Evolutionary conservation across 805 yeast species (phyloP), one percentile per base, ranked within the genome.

Genomic region (Candida chauliodis): DNA sequence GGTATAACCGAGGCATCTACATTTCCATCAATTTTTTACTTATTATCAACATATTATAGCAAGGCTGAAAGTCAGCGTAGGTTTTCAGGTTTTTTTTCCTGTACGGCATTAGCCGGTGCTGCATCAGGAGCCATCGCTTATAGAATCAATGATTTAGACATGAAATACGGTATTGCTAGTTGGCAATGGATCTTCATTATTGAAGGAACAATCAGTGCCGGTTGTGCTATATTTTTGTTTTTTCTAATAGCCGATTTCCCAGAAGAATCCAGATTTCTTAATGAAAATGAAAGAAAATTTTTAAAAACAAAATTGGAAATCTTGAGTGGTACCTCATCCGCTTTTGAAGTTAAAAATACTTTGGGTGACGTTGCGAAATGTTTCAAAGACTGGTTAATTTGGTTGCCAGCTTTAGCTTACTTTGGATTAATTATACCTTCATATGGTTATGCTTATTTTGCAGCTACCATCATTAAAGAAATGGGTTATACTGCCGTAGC

Each of bases 21-120:
- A 50, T 83, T 82, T 63, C 90, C 90, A 1, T 82, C 86, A 15
- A 77, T 84, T 47, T 84, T 84, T 56, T 84, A 81, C 56, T 68
- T 83, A 41, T 66, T 83, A 51, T 69, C 84, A 26, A 76, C 78
- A 58, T 83, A 79, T 64, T 83, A 83, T 59, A 64, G 77, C 26
- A 72, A 80, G 37, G 58, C 59, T 13, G 90, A 83, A 56, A 74
- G 87, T 9, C 87, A 81, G 60, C 73, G 79, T 53, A 62, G 91
- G 37, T 81, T 79, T 56, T 72, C 83, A 24, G 73, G 79, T 37
- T 83, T 84, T 59, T 82, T 84, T 62, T 67, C 82, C 23, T 78
- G 83, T 33, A 81, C 90, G 3, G 76, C 83, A 46, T 67, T 84
- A 38, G 86, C 90, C 2, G 90, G 93, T 55, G 89, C 85, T 17